phyloP scores from a whole-genome alignment of 2,329 filamentous ascomycete species.

The Lachnellula cervina region DNA sequence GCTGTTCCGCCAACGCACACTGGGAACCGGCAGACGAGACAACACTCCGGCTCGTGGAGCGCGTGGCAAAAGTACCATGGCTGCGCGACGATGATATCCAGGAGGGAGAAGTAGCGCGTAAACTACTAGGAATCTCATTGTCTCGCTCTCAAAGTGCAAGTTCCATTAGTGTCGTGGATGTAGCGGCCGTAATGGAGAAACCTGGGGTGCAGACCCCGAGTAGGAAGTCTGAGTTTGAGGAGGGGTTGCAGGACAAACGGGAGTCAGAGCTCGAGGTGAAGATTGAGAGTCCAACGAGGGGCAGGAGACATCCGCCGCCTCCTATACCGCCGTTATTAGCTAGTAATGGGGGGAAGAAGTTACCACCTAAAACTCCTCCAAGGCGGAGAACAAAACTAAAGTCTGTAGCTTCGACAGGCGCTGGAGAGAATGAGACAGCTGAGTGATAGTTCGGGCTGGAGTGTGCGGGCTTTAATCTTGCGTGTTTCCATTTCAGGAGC shows the following conservation, averaged over 20 bases:
- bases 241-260: conserved; percentile 22
- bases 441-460: background rate
- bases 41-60: conserved; percentile 68
- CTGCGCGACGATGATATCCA: conserved; percentile 44
- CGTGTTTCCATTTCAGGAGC: conserved; percentile 2
- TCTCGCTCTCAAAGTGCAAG: conserved; percentile 62
- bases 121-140: conserved; percentile 67
- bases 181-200: conserved; percentile 76
- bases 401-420: conserved; percentile 15
- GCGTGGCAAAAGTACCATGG: conserved; percentile 71
- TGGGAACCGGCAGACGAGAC: conserved; percentile 80
- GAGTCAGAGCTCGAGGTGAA: conserved; percentile 11
- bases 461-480: background rate
- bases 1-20: conserved; percentile 61
- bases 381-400: conserved; percentile 30
- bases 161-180: conserved; percentile 68
- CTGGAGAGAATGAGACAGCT: conserved; percentile 2
- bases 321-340: conserved; percentile 22
- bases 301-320: conserved; percentile 23
- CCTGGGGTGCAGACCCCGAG: conserved; percentile 79
- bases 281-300: conserved; percentile 18
- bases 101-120: conserved; percentile 47
- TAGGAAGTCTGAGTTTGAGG: conserved; percentile 41
- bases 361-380: conserved; percentile 31
- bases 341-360: conserved; percentile 26